These are phyloP conservation scores for Microcyclosporella mali DNA, from an alignment of 2,329 filamentous ascomycete species.

Conservation along the genomic window DNA sequence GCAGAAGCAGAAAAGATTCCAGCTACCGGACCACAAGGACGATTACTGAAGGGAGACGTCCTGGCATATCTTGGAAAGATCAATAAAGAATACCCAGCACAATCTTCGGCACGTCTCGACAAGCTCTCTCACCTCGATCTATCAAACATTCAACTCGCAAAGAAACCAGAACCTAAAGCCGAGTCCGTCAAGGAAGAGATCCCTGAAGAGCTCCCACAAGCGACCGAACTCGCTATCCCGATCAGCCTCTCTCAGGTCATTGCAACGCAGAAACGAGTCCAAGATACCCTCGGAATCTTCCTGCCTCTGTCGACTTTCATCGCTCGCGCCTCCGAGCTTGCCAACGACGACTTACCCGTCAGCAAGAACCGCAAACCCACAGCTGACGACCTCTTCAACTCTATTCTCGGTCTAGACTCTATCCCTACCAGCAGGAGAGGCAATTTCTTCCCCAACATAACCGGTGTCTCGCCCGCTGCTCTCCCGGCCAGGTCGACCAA, in stretches of 20 bases:
- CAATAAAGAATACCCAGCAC: constrained; percentile 61
- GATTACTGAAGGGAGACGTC: constrained; percentile 91
- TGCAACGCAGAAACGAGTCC: constrained; percentile 72
- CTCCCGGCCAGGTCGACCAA: constrained; percentile 34
- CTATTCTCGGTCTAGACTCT: constrained; percentile 67
- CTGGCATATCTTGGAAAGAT: constrained; percentile 82
- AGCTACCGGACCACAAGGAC: constrained; percentile 78
- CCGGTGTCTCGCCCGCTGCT: constrained; percentile 44
- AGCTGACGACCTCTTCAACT: constrained; percentile 79
- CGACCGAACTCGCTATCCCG: constrained; percentile 61
- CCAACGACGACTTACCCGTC: constrained; percentile 77
- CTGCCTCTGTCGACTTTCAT: constrained; percentile 84
- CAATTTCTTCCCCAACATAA: constrained; percentile 67
- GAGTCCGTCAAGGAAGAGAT: constrained; percentile 39
- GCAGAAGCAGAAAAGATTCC: constrained; percentile 75
- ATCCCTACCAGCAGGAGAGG: constrained; percentile 50
- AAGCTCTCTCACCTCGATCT: constrained; percentile 82
- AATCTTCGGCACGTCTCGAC: constrained; percentile 64
- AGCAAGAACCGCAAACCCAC: constrained; percentile 60
- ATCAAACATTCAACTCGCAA: constrained; percentile 83
- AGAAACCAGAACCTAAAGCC: constrained; percentile 28
- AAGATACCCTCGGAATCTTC: constrained; percentile 69
- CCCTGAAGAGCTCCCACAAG: constrained; percentile 38
- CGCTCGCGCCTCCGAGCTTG: constrained; percentile 73
- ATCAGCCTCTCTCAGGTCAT: constrained; percentile 74